Base-by-base conservation (phyloP, 1,139 yeast genomes). In the Debaryomyces subglobosus region DNA sequence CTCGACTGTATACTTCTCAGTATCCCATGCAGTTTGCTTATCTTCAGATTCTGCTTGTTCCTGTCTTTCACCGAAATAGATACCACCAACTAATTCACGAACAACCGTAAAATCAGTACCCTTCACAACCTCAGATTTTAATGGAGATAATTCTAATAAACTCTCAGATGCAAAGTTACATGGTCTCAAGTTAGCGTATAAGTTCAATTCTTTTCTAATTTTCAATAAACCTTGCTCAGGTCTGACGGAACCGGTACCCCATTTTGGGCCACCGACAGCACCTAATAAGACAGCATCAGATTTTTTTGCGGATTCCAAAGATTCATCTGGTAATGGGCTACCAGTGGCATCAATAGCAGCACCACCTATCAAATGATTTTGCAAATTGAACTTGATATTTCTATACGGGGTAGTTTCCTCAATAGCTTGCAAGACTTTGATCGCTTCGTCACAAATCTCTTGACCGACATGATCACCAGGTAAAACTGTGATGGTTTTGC, bases 291-390 rank as follows among this genome's bases (percentile, higher is more conserved):
- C 96, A 33, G 99, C 99, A 65, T 94, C 96, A 1, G 98, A 87
- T 41, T 72, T 72, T 70, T 89, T 91, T 43, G 98, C 83, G n/a
- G 96, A 90, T 44, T 76, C 88, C 45, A 94, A 78, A 2, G 97
- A 79, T 48, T 79, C 95, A 53, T 86, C 96, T n/a, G 97, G 90
- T 56, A 94, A 78, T 49, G 99, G 97, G 40, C 67, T 83, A 46
- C 99, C 99, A 41, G 96, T 86, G 50, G 97, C 97, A 67, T 94
- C 99, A 64, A 94, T 92, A 45, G 98, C 96, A 47, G 98, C 97
- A 58, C 99, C 99, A 52, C 99, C 99, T 61, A 94, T 92, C 61
- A 92, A 79, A 63, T 91, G 96, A 53, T 86, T 73, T 61, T 87
- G 79, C 69, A 90, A 89, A 46, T 86, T 81, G 67, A 94, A 92